Base-by-base conservation (phyloP, 148 eudicot genomes). In the Chenopodium quinoa region DNA sequence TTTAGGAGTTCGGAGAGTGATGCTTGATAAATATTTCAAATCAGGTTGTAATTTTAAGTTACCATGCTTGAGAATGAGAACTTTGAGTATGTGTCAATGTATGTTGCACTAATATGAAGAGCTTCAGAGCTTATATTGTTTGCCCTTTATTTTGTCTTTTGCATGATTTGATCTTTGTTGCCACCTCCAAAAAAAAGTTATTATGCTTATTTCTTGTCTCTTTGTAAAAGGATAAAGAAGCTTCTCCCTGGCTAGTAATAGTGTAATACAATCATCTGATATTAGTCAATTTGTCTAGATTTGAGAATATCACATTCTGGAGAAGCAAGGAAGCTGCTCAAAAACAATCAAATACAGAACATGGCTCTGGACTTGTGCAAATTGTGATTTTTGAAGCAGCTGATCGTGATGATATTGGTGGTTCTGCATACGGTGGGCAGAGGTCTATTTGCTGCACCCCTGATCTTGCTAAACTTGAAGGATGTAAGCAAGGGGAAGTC, bases 381-480 rank as follows among this genome's bases (percentile, higher is more conserved):
- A 89, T 91, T 40, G 85, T 93, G 48, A 88, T 96, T 65, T 96
- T 96, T 75, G 99, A 96, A 86, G 98, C 98, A n/a, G 91, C 94
- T 84, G 98, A 93, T 80, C 99, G 99, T 78, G 95, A 96, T 86
- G 92, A 86, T 84, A 93, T 96, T 75, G 99, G 99, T 77, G 99
- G 99, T 44, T 96, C 99, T 48, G 93, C 99, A 75, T 96, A 96
- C 82, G 98, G 99, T 46, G 99, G 99, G 47, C 98, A 96, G 80
- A 91, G 97, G 75, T 90, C 99, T 68, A 89, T 96, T 54, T 96
- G 99, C 83, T 96, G 99, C 90, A 96, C 99, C 65, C 90, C 97
- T 70, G 99, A 96, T 89, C 99, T 96, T 83, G 98, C 98, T 69
- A 96, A 94, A 86, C 89, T 94, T 75, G 98, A 96, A 91, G 97